Evolutionary conservation across 805 yeast genomes (phyloP), one percentile per base, ranked within the genome.

Genomic region (Yamadazyma akitaensis): DNA sequence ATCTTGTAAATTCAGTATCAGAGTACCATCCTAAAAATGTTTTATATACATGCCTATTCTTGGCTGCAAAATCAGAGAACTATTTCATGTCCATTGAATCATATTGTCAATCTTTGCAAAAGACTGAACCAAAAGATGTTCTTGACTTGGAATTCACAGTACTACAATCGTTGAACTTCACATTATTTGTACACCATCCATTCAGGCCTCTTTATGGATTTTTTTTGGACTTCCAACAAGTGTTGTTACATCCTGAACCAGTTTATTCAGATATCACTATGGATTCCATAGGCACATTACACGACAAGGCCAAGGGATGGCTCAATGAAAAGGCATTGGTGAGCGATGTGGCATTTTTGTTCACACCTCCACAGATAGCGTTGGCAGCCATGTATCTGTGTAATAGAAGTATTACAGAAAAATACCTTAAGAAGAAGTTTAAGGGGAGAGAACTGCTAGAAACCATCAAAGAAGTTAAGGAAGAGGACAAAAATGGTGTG

Each of bases 361-460:
- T 69, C 65, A 84, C 98, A 0, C 99, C 99, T 0, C 96, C 98
- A 1, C 99, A 94, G 59, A 88, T 94, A 26, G 97, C 98, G 1
- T 70, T 94, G 43, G 94, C 97, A 0, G 88, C 94, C 13, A 73
- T 91, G 59, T 80, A 85, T 67, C 74, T 77, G 44, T 79, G 76
- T 12, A 87, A 89, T 63, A 80, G 76, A 51, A 79, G 76, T 19
- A 65, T 87, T 33, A 79, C 86, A 2, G 80, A 79, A 45, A 73
- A 80, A 51, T 91, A 91, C 64, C 65, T 92, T 52, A 75, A 76
- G 52, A 73, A 76, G 53, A 88, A 86, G 61, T 84, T 84, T 53
- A 45, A 19, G 43, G 34, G 10, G 6, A 48, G 46, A 14, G 49
- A 37, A 34, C 43, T 37, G 34, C 38, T 46, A 17, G 44, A 25